Base-by-base conservation (phyloP, 306 rosid species). In the Medicago ruthenica region DNA sequence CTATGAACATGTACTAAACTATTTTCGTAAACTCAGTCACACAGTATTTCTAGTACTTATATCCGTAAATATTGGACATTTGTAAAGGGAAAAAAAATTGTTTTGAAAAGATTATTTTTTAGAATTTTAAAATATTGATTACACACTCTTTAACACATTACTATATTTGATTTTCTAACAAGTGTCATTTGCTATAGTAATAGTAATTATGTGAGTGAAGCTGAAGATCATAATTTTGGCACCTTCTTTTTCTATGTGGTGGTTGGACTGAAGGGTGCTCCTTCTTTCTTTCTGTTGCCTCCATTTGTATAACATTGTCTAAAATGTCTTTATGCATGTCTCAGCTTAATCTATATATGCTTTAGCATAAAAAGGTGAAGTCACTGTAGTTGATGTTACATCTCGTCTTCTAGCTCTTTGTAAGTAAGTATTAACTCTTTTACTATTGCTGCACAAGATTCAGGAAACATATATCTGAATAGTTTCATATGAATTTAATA, bases 191-290 rank as follows among this genome's bases (percentile, higher is more conserved):
- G 3, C 31, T 27, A 27, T 27, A 27, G 31, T 27, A 27, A 27
- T 27, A 27, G 31, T 27, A 34, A 13, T 45, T 45, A 13, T 45
- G 6, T 45, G 51, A 45, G 13, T 45, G n/a, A 45, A 45, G 51
- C 2, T 45, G 0, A 45, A 45, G 51, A 12, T 34, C 7, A 34
- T 45, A 45, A 45, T 12, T 3, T 45, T 45, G 14, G 51, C 51
- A 45, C 2, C 51, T 6, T 10, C 58, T 17, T 53, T 17, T 53
- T 53, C 60, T 17, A 22, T 53, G 27, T 20, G 62, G 60, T 80
- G 84, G 76, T 77, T 84, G 87, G 87, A 80, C 87, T 77, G 87
- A 65, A 83, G 76, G 72, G 82, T 77, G 87, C 87, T 84, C 85
- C 87, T 84, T 76, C 87, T 59, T 48, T 15, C 55, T 48, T 73